Evolutionary conservation across 2,329 filamentous ascomycete genomes (phyloP).

Genomic region (Fusarium equiseti): DNA sequence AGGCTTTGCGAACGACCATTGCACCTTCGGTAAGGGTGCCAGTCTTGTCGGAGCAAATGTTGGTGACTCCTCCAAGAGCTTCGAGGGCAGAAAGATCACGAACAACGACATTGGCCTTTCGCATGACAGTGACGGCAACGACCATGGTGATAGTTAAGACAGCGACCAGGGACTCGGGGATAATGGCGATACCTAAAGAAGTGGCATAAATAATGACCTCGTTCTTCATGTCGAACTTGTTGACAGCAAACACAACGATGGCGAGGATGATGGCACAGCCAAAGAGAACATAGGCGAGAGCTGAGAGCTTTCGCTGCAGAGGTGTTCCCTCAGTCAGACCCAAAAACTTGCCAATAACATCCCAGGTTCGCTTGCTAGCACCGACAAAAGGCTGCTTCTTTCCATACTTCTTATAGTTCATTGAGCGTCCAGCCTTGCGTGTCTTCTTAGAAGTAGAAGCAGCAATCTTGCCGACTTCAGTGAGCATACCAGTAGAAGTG

Average conservation of each 20-base stretch:
- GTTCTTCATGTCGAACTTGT: conserved; percentile 63
- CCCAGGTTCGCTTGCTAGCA: conserved; percentile 60
- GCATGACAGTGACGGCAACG: conserved; percentile 73
- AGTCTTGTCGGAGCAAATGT: conserved; percentile 81
- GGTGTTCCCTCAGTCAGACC: conserved; percentile 77
- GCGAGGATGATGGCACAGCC: conserved; percentile 72
- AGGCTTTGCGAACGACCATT: conserved; percentile 77
- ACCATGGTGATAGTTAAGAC: conserved; percentile 79
- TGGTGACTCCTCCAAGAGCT: conserved; percentile 76
- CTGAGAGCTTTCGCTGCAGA: conserved; percentile 81
- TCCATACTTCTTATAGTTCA: conserved; percentile 67
- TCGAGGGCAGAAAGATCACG: conserved; percentile 76
- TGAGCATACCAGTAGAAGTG: conserved; percentile 77
- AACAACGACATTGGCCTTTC: conserved; percentile 73
- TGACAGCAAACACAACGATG: conserved; percentile 69
- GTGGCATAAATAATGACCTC: conserved; percentile 70
- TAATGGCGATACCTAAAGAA: conserved; percentile 71
- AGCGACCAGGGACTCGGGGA: conserved; percentile 74
- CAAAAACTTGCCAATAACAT: conserved; percentile 68
- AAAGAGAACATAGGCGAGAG: conserved; percentile 82
- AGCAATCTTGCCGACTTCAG: conserved; percentile 78
- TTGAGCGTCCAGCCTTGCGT: conserved; percentile 66
- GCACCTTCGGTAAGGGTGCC: conserved; percentile 76
- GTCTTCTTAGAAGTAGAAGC: conserved; percentile 65
- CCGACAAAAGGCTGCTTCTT: conserved; percentile 63